Conservation (phyloP, 1,139 yeast species). For the Sugiyamaella grinbergsii region DNA sequence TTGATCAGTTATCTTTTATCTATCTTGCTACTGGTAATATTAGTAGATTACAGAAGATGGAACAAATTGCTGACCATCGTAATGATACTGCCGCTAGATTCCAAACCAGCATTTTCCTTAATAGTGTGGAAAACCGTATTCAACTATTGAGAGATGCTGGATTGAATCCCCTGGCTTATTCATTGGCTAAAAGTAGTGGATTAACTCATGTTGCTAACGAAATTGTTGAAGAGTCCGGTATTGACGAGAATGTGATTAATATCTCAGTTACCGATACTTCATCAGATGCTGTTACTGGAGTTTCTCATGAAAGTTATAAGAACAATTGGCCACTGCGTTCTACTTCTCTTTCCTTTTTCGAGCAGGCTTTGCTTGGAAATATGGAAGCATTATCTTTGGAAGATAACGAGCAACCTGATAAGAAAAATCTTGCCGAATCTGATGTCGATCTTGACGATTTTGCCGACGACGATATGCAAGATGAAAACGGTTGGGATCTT, state of each 20-base stretch:
- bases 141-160: conserved; percentile 77
- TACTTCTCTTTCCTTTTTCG: conserved; percentile 76
- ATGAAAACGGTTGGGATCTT: conserved; percentile 42
- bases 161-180: conserved; percentile 85
- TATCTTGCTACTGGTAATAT: conserved; percentile 82
- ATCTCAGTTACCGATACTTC: conserved; percentile 49
- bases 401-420: conserved; percentile 25
- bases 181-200: conserved; percentile 88
- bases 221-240: conserved; percentile 63
- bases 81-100: conserved; percentile 79
- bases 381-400: conserved; percentile 64
- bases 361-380: conserved; percentile 78
- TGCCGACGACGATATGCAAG: conserved; percentile 43
- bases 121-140: conserved; percentile 75
- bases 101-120: conserved; percentile 78
- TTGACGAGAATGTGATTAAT: conserved; percentile 64
- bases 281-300: conserved; percentile 48
- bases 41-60: conserved; percentile 78
- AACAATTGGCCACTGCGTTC: conserved; percentile 82
- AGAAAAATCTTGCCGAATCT: conserved; percentile 25
- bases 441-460: conserved; percentile 33
- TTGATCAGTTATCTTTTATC: conserved; percentile 86
- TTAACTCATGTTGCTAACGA: conserved; percentile 70
- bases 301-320: conserved; percentile 50
- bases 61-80: conserved; percentile 84